Evolutionary conservation across 2,329 filamentous ascomycete genomes (phyloP), one percentile per base, ranked within the genome.

Genomic region (Shiraia sp.): DNA sequence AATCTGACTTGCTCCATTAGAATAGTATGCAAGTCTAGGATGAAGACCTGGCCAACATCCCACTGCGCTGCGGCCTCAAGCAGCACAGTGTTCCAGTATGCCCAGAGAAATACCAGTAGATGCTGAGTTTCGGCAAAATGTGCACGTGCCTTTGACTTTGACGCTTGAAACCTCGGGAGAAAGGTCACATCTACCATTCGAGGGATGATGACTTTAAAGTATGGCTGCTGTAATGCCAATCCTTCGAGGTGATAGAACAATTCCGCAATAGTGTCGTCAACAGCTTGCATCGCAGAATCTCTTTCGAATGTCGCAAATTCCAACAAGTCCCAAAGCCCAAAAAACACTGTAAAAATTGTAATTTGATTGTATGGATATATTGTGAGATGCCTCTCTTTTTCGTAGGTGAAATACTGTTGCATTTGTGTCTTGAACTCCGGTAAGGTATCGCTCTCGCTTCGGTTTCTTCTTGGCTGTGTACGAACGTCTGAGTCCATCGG

Each of bases 361-460:
- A 57, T 23, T 65, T 53, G 10, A 47, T 36, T 34, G 47, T 48
- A 13, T 47, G 44, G 27, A 60, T 49, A 9, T 50, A 43, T 35
- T 51, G 40, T 6, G 57, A 45, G 13, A 63, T 51, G 25, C 38
- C 40, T 42, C n/a, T 47, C 46, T 37, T 54, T 51, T 31, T 51
- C 52, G 34, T 61, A 64, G 23, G 51, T 47, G 13, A 69, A 47
- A 38, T 63, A 71, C 31, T 68, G 62, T 49, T 66, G 58, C 40
- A 71, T 61, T 36, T 70, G 67, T 40, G 59, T 59, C 49, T 67
- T 57, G 36, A 71, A 64, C 51, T 71, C 68, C 44, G 59, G 59
- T 36, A 54, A 44, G 22, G 46, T 51, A 27, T 45, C 51, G 27
- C 36, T 42, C 22, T 53, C 55, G 25, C 47, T 47, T 28, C 55